Percentiles rank a stretch among this genome's conserved stretches.
These are phyloP conservation scores for Fraxinus pennsylvanica DNA, from an alignment of 257 asterid species.

Conservation along the genomic window DNA sequence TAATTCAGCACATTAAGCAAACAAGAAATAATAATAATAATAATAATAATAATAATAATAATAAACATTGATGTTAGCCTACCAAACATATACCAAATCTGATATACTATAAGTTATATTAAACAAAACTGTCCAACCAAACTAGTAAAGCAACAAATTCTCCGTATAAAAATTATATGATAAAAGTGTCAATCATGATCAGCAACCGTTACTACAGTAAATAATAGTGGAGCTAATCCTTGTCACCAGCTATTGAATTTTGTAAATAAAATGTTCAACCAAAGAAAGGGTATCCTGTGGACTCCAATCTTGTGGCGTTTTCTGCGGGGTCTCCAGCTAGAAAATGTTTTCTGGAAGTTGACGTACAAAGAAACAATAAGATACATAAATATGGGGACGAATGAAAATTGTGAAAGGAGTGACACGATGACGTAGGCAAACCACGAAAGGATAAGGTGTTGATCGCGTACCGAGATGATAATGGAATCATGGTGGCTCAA, in stretches of 20 bases:
- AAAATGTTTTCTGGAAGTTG: background rate
- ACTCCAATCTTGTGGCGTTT: background rate
- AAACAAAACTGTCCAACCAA: background rate
- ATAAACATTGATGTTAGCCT: no score
- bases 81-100: no score
- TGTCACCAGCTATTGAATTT: background rate
- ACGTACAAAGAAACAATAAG: background rate
- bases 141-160: background rate
- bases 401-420: background rate
- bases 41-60: no score
- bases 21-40: no score
- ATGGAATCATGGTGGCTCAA: slow-evolving; percentile 34
- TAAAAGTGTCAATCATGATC: background rate
- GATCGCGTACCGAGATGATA: background rate
- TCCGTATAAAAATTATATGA: background rate
- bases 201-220: background rate
- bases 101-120: no score
- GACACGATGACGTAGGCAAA: background rate
- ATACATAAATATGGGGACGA: background rate
- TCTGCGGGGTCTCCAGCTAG: background rate
- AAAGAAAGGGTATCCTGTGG: background rate
- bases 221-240: background rate
- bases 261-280: background rate
- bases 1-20: no score
- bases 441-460: background rate